Base-by-base conservation (phyloP, 768 basidiomycete genomes). In the Chalciporus sphaerocephalus region DNA sequence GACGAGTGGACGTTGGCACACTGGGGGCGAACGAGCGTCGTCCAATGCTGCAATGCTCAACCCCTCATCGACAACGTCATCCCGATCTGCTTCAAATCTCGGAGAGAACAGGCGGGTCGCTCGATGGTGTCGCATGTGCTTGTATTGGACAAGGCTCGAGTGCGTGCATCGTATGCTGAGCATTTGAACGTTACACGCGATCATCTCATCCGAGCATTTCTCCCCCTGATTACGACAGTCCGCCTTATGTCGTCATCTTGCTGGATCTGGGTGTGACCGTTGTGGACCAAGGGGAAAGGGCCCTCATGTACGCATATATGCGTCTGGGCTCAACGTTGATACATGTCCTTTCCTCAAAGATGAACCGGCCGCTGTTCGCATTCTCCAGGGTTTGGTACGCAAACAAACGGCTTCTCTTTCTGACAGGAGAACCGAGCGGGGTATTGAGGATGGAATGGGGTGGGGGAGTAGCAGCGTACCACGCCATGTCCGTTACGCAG, bases 1-100 rank as follows among this genome's bases (percentile, higher is more conserved):
- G 22, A 13, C 13, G 11, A 37, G n/a, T 44, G 48, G 24, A 35
- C 43, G 21, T 33, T 45, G 15, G 20, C n/a, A 6, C 42, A 48
- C 38, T 44, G 37, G 28, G 18, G 30, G 22, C 42, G 32, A 18
- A 48, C 47, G 18, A 48, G 37, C 7, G 47, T 22, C 11, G 37
- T 48, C 15, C 47, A 44, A 42, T 39, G 47, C 20, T 48, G 37
- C 37, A 21, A 20, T 13, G 20, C 30, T 15, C 42, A 48, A 27
- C 42, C 42, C 5, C 18, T 28, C n/a, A 16, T 49, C 25, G 38
- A 49, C 18, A 44, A 49, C 13, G 38, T 46, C 22, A 49, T 49
- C 17, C 44, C 44, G 6, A 46, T 49, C 2, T 46, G 34, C 44
- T 49, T 40, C 21, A 25, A 25, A n/a, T 13, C 27, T 18, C 23